Base-by-base conservation (phyloP, 2,329 filamentous ascomycete genomes). In the Aureobasidium namibiae region DNA sequence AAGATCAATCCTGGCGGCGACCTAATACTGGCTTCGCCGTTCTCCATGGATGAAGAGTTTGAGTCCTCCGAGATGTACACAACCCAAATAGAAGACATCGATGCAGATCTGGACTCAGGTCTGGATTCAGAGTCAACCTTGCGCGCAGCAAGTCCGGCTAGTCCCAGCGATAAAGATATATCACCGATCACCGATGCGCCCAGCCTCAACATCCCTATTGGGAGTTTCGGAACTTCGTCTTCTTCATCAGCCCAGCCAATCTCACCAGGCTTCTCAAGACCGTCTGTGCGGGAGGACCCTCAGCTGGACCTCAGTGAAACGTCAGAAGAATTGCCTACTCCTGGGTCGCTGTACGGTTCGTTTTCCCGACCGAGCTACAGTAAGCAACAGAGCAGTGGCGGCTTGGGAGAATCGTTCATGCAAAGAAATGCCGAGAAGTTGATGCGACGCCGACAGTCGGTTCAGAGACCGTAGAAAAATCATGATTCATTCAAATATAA, bases 401-500 rank as follows among this genome's bases (percentile, higher is more conserved):
- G 63, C 41, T 49, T 72, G 23, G 70, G 70, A 10, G 70, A 72
- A 65, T 65, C 62, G 6, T 73, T 66, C 49, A 73, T 73, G 70
- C 67, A 66, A 10, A 60, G 64, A 23, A 68, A 69, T 61, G 70
- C 70, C n/a, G 67, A 69, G 61, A 59, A 64, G 57, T 63, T 70
- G 63, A 66, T 65, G 63, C 31, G 49, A 36, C 34, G 49, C 29
- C 41, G 49, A 42, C 39, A 45, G 14, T 56, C 49, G 2, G 21
- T 11, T 16, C 34, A 48, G 33, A 45, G 34, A 41, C 39, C 54
- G 13, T 52, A 52, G n/a, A 50, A 52, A 33, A 52, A 14, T 36
- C 16, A 39, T 26, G 45, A 38, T 24, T 38, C 14, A 23, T 34
- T 39, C 29, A 11, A 44, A 33, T 38, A 39, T 26, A 21, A 52